Base-by-base conservation (phyloP, 1,139 yeast species). In the Zhuliangozyma parablackwelliae region DNA sequence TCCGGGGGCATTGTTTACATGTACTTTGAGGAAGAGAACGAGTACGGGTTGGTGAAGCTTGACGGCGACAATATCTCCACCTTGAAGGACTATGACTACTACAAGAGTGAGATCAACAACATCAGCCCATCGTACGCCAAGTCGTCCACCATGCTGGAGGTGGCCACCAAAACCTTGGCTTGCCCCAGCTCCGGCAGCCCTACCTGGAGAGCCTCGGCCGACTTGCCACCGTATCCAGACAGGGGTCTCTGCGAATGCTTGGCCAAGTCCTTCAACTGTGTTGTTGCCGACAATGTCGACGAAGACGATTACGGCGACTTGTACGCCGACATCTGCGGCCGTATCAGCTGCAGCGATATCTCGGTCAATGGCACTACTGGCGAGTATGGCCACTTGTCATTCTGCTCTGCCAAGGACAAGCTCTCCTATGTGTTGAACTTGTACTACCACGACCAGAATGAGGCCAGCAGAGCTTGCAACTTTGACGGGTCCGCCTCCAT, bases 1-100 rank as follows among this genome's bases (percentile, higher is more conserved):
- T 86, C 95, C 31, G 96, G 96, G 45, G 96, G 95, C 50, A 78
- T 87, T 53, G 95, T 82, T 30, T 87, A 86, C 67, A 85, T 86
- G 94, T 87, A 82, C 64, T 83, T 80, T 63, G 82, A 86, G 65
- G 95, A 87, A 63, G 79, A 68, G 37, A 86, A 86, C 63, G 63
- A 82, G 49, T 87, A 83, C 56, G 96, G 96, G 45, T 78, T 87
- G 42, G 95, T 86, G 39, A 53, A 78, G 37, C 64, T 82, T 38
- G 53, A 54, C 21, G 65, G 59, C 38, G 64, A 63, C 40, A 48
- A 54, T 28, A 68, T 66, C 30, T 51, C 53, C 25, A 69, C 74
- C 29, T 53, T 67, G 51, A 64, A 59, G 40, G 73, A 75, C 47
- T 80, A 79, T 61, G 49, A 54, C 36, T 51, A 68, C 57, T 66